Percentiles rank a stretch among this genome's conserved stretches.
Conservation (phyloP, 2,329 filamentous ascomycete genomes). For the Ophiostoma ips region DNA sequence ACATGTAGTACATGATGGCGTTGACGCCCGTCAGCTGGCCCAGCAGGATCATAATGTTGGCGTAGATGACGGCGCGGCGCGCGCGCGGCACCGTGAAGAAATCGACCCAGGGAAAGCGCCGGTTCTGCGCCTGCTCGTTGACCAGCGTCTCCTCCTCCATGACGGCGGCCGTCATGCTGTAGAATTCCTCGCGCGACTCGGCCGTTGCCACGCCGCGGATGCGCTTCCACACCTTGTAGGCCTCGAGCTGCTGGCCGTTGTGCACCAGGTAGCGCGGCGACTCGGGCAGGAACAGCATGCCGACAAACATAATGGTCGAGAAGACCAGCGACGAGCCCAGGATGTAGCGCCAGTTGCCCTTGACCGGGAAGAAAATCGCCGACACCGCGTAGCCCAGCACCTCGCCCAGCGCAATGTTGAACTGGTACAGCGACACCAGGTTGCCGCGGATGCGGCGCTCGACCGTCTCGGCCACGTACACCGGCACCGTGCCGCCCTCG, state of each 20-base stretch:
- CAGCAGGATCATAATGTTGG: constrained; percentile 55
- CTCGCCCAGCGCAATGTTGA: constrained; percentile 63
- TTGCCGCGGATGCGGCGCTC: constrained; percentile 55
- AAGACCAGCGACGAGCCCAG: constrained; percentile 59
- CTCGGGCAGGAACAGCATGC: constrained; percentile 61
- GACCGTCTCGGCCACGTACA: constrained; percentile 62
- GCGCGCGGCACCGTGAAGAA: constrained; percentile 57
- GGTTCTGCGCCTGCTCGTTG: constrained; percentile 35
- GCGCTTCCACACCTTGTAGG: constrained; percentile 58
- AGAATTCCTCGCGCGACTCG: constrained; percentile 55
- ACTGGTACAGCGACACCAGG: constrained; percentile 59
- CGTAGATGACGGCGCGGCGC: constrained; percentile 51
- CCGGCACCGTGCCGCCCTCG: constrained; percentile 59
- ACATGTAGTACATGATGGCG: constrained; percentile 62
- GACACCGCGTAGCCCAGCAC: constrained; percentile 60
- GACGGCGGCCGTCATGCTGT: constrained; percentile 54
- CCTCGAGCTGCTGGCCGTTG: constrained; percentile 44
- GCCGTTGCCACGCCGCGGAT: constrained; percentile 45
- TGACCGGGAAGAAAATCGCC: constrained; percentile 57
- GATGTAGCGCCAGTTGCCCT: constrained; percentile 60
- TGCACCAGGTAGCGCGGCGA: constrained; percentile 57
- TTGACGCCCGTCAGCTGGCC: constrained; percentile 61
- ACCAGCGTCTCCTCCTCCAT: constrained; percentile 40
- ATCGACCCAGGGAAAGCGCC: constrained; percentile 55
- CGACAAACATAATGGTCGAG: constrained; percentile 45